Evolutionary conservation across 129 eudicot genomes (phyloP).

Genomic region (Scalesia atractyloides): DNA sequence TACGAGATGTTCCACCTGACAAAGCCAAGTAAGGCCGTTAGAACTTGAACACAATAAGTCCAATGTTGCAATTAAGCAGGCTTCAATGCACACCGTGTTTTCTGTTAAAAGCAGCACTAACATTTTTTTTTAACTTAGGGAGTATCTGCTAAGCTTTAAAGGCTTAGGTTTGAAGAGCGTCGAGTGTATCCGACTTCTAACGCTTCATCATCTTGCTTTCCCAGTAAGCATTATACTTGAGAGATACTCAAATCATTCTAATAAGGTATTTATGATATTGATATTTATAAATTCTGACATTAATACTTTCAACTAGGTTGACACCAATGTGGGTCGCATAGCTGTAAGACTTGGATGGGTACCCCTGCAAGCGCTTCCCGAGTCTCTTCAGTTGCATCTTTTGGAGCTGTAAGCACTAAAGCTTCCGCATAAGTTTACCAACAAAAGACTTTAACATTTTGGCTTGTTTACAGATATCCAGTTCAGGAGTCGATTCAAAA

Average conservation of each 20-base stretch:
- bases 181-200: slow-evolving; percentile 84
- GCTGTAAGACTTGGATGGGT: slow-evolving; percentile 98
- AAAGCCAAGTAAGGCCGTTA: slow-evolving; percentile 78
- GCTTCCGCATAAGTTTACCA: slow-evolving; percentile 1
- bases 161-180: slow-evolving; percentile 89
- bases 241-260: slow-evolving; percentile 13
- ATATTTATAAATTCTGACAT: not conserved
- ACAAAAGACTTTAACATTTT: slow-evolving; percentile 12
- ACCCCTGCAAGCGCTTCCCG: slow-evolving; percentile 87
- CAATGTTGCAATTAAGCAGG: slow-evolving; percentile 4
- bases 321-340: slow-evolving; percentile 91
- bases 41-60: not conserved
- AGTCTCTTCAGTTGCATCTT: slow-evolving; percentile 82
- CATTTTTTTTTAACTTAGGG: slow-evolving; percentile 45
- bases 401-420: slow-evolving; percentile 65
- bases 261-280: slow-evolving; percentile 3
- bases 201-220: slow-evolving; percentile 92
- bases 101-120: slow-evolving; percentile 8
- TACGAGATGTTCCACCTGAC: slow-evolving; percentile 96
- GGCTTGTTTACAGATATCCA: slow-evolving; percentile 58
- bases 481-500: slow-evolving; percentile 77
- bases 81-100: not conserved
- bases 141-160: slow-evolving; percentile 73
- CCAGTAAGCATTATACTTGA: slow-evolving; percentile 59
- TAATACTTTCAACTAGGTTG: slow-evolving; percentile 52